Base-by-base conservation (phyloP, 352 stramenopile genomes). In the Elongisporangium prolatum region DNA sequence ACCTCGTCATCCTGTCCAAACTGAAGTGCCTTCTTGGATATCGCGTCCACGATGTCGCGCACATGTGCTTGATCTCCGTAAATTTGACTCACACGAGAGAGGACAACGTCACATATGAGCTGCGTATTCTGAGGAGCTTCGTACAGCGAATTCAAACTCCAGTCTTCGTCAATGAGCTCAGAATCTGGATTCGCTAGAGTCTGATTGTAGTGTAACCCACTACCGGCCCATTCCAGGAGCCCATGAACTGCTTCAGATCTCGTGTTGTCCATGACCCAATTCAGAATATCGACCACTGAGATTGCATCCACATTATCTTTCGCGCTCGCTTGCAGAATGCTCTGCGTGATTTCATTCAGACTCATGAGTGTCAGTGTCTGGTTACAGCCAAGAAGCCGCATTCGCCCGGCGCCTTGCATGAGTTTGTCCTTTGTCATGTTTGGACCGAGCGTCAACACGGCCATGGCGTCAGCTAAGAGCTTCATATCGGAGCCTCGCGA, bases 371-470 rank as follows among this genome's bases (percentile, higher is more conserved):
- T 76, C 0, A 98, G 65, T 14, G 65, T 84, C 58, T 97, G 85
- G 16, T 74, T 49, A 0, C 67, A 74, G 11, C 80, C 86, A 0
- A 98, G 75, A 50, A 91, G 81, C 2, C 90, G 69, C 72, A 97
- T 83, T 0, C 91, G 80, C 7, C 89, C 90, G 1, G 87, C 88
- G n/a, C 86, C 90, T 65, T 98, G 91, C 89, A 97, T 97, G 3
- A 98, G 56, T 53, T 97, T 97, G 62, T 97, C 92, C 54, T 97
- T 98, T 0, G 82, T 89, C 20, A 97, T 72, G 18, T 81, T 84
- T 7, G 88, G 86, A 0, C 86, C 89, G 0, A 97, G 67, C 2
- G 90, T 97, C 20, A 97, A 52, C 52, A 96, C 55, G 11, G 87
- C 90, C 5, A 86, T 56, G 4, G 85, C 84, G 9, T 92, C 48